Conservation (phyloP, 108 stramenopile genomes). For the Conticribra guillardii region DNA sequence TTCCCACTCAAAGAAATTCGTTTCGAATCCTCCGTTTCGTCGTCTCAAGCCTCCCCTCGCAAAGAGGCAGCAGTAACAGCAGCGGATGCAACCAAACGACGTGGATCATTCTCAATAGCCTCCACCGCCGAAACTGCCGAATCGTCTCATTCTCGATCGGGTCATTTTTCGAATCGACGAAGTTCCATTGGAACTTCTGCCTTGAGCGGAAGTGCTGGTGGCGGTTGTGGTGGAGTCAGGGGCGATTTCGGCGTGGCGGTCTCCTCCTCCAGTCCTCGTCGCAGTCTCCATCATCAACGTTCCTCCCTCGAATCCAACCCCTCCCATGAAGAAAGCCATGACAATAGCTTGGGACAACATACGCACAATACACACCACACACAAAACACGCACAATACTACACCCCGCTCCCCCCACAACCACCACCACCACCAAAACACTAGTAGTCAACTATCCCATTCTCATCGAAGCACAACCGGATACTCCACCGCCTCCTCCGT, state of each 20-base stretch:
- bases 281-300: too few species aligned
- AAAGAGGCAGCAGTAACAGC: too few species aligned
- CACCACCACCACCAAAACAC: background rate
- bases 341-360: too few species aligned
- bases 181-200: background rate
- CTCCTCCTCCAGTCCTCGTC: too few species aligned
- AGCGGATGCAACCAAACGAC: background rate
- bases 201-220: background rate
- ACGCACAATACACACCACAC: too few species aligned
- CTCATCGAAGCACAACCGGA: too few species aligned
- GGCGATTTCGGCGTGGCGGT: background rate
- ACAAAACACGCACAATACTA: background rate
- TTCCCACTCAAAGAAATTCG: background rate
- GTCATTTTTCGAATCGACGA: background rate
- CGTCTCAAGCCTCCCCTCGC: background rate
- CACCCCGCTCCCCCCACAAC: background rate
- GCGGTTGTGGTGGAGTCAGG: background rate
- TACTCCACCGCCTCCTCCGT: background rate
- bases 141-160: background rate
- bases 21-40: background rate
- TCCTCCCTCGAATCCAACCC: too few species aligned
- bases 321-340: too few species aligned
- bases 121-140: background rate
- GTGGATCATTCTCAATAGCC: background rate
- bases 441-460: background rate